Base-by-base conservation (phyloP, 2,329 filamentous ascomycete genomes). In the Fusarium camptoceras region DNA sequence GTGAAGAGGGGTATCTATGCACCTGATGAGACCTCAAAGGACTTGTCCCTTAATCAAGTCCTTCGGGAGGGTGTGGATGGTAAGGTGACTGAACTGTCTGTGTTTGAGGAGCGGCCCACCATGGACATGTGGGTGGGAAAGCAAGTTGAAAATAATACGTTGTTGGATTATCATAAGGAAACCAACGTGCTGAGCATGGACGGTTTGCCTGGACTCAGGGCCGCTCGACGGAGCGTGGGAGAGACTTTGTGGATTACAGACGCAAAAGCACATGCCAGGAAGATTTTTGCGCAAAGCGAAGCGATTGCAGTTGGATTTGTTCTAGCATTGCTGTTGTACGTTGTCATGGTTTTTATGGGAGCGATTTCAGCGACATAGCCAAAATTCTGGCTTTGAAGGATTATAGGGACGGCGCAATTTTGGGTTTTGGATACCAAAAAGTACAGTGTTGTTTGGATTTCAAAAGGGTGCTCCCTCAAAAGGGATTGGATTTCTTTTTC, bases 181-280 rank as follows among this genome's bases (percentile, higher is more conserved):
- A 86, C 84, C 71, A 92, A 92, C 72, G 73, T 80, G 4, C 69
- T 74, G 48, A 89, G 86, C 75, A 80, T 91, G 46, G 89, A 91
- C 68, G 87, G 87, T 3, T 78, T 90, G 22, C 86, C 88, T 0
- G 88, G 88, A 0, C 75, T 91, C 70, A 83, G 80, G 59, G 80
- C 81, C 8, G 88, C 88, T 24, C 81, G 88, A 66, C 80, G 82
- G 46, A 83, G 82, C 28, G 78, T 77, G 4, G 86, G 86, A 4
- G 81, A 89, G 77, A 78, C 76, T 63, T 59, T 88, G 42, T 82
- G 81, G 74, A 28, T 84, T 18, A 81, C 81, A 20, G 82, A 87
- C 51, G 66, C 70, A 34, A 75, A 70, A 42, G 75, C 78, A 14
- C 71, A 75, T 60, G 42, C 64, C 41, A 70, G 24, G 46, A 76